Percentiles rank a stretch among this genome's conserved stretches.
Conservation (phyloP, 495 filamentous ascomycete species). For the Penicillium paradoxum region DNA sequence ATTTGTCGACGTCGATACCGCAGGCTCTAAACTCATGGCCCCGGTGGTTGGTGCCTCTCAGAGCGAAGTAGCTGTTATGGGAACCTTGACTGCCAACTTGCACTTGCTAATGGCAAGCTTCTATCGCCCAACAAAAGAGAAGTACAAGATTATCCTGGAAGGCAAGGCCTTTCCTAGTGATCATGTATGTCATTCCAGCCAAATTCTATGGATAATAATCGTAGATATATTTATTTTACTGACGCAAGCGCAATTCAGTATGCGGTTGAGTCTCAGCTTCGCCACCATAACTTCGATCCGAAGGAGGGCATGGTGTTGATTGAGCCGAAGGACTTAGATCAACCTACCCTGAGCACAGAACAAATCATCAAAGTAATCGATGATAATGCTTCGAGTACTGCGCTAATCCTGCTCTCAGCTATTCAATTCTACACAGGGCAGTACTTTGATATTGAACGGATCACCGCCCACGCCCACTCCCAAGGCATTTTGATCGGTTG, state of each 20-base stretch:
- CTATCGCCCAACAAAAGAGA: constrained; percentile 70
- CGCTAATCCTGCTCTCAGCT: constrained; percentile 79
- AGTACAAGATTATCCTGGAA: constrained; percentile 89
- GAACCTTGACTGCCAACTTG: constrained; percentile 86
- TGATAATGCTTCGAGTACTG: constrained; percentile 67
- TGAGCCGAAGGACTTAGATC: constrained; percentile 50
- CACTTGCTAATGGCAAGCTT: constrained; percentile 90
- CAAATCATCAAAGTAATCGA: constrained; percentile 74
- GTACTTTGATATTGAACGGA: constrained; percentile 76
- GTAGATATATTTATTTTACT: not conserved
- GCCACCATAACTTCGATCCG: constrained; percentile 66
- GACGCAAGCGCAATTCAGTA: constrained; percentile 52
- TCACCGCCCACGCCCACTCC: constrained; percentile 74
- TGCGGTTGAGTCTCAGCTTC: constrained; percentile 81
- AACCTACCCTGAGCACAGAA: constrained; percentile 58
- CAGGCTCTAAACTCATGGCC: constrained; percentile 66
- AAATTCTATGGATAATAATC: not conserved
- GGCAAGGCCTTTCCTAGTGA: constrained; percentile 93
- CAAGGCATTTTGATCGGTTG: constrained; percentile 79
- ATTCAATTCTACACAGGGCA: constrained; percentile 96
- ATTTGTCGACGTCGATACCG: constrained; percentile 76
- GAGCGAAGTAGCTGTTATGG: constrained; percentile 88
- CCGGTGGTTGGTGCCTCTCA: constrained; percentile 77
- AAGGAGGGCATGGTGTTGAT: constrained; percentile 71
- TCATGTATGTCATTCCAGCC: constrained; percentile 50